Evolutionary conservation across 345 rosid species (phyloP), one percentile per base, ranked within the genome.

Genomic region (Brassica carinata): DNA sequence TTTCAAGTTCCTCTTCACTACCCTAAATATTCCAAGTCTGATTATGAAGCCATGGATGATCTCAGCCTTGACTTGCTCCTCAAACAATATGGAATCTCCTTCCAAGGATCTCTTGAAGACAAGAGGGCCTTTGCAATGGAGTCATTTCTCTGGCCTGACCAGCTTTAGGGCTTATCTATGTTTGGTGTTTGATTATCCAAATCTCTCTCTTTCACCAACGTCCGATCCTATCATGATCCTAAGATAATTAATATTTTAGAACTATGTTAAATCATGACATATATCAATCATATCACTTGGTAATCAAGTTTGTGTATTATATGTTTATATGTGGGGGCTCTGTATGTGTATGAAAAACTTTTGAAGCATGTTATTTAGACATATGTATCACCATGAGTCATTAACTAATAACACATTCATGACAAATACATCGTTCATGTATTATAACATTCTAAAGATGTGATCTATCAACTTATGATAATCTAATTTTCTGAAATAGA

Each of bases 1-100:
- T 87, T 89, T 76, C 88, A 83, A 79, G 75, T 88, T 81, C 93
- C 93, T 33, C 87, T 88, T 66, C 93, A 85, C 71, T 88, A 85
- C 69, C 91, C 91, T 8, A 87, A 78, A 62, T 87, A 77, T 81
- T 70, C 79, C 0, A 87, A 85, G 73, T 67, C 78, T 45, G 91
- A 86, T 2, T 88, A 89, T 63, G 88, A 87, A 86, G 82, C 61
- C 81, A 89, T 86, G 93, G 87, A 87, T 76, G 87, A 82, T 6
- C 74, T 85, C 85, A 83, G 65, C 74, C 80, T 88, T 33, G 90
- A 89, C 77, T 51, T 84, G 87, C 88, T 87, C 55, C 85, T 87
- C 69, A 80, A 71, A 36, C 83, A 89, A 57, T 88, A 87, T 81
- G 91, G 93, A 62, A 80, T 88, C 51, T 40, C 67, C 43, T 82